Evolutionary conservation across 169 alveolate species (phyloP).

Genomic region (Plasmodium malariae): DNA sequence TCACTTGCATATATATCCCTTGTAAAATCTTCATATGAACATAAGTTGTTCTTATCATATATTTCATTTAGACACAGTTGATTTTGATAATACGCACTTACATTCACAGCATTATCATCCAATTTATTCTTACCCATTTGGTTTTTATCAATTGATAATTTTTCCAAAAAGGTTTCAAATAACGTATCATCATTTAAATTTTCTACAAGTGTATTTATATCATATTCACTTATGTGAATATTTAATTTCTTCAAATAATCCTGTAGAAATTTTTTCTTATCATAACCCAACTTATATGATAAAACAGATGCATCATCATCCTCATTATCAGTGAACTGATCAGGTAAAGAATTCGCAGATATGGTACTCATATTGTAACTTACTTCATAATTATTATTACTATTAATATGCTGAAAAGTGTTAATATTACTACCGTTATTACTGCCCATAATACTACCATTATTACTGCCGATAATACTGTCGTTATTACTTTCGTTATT

Average conservation of each 20-base stretch:
- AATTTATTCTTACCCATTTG: conserved; percentile 27
- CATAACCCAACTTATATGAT: conserved; percentile 8
- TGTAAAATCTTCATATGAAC: conserved; percentile 9
- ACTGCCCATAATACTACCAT: background rate
- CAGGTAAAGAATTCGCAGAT: background rate
- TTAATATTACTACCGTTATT: background rate
- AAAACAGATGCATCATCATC: conserved; percentile 16
- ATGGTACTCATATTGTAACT: background rate
- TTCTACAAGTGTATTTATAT: conserved; percentile 22
- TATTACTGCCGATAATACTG: background rate
- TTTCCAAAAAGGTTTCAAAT: conserved; percentile 42
- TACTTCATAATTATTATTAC: conserved; percentile 13
- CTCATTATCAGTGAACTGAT: background rate
- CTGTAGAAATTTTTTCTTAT: conserved; percentile 31
- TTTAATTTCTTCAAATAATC: conserved; percentile 51
- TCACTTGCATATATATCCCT: conserved; percentile 12
- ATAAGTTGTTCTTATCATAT: background rate
- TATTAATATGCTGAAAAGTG: background rate
- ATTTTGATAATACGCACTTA: conserved; percentile 14
- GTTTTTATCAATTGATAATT: conserved; percentile 13
- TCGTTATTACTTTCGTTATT: conserved; percentile 6
- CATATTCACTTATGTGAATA: conserved; percentile 35
- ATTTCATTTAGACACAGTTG: background rate
- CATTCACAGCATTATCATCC: conserved; percentile 24
- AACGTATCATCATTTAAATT: conserved; percentile 42